phyloP scores from a whole-genome alignment of 306 rosid species.

The Aeschynomene evenia region DNA sequence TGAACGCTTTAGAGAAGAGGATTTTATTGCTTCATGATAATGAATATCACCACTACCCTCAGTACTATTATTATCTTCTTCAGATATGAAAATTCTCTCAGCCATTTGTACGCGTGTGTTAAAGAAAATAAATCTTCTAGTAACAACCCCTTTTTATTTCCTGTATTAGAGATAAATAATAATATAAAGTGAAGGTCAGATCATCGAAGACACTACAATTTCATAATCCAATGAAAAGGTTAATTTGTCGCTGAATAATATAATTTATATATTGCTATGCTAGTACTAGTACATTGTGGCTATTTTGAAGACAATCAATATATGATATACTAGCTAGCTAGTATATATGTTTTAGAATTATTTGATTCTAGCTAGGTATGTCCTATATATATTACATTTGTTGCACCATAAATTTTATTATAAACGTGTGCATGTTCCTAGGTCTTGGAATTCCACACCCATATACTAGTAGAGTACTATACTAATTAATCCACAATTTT shows the following conservation, averaged over 20 bases:
- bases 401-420: conserved; percentile 25
- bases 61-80: conserved; percentile 36
- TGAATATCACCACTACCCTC: conserved; percentile 9
- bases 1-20: conserved; percentile 40
- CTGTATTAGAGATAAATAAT: conserved; percentile 36
- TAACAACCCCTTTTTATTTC: neutral
- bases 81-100: conserved; percentile 33
- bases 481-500: conserved; percentile 8
- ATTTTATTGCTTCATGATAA: no score
- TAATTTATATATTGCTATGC: conserved; percentile 5
- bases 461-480: no score
- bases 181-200: neutral
- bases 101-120: no score
- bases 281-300: neutral
- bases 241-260: neutral
- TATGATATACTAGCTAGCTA: no score
- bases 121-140: neutral
- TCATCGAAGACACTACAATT: neutral
- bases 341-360: conserved; percentile 29
- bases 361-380: neutral
- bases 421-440: conserved; percentile 32
- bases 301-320: conserved; percentile 21
- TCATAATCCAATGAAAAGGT: neutral
- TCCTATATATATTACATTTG: conserved; percentile 29
- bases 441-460: conserved; percentile 38